Conservation (phyloP, 371 early-diverging fungal genomes). For the Apophysomyces trapeziformis region DNA sequence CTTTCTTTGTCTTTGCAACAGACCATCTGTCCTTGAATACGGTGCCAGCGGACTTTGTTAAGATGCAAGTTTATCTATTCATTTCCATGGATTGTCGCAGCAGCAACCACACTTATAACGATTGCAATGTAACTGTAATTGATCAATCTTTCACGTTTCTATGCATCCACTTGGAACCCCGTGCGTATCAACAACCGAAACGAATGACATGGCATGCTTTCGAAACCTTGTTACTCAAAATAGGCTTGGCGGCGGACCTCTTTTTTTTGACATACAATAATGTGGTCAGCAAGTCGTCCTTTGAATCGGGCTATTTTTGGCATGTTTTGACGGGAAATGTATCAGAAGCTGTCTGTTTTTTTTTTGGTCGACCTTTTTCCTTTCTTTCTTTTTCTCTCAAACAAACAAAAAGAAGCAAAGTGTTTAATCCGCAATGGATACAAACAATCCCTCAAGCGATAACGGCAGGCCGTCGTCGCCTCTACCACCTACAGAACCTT, state of each 20-base stretch:
- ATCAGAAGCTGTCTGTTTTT: neutral
- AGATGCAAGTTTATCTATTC: no score
- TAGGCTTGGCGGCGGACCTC: neutral
- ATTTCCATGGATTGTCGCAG: no score
- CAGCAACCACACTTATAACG: no score
- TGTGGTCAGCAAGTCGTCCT: neutral
- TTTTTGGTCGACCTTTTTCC: neutral
- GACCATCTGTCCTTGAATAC: no score
- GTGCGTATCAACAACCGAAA: no score
- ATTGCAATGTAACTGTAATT: no score
- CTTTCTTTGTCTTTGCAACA: no score
- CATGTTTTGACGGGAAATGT: neutral
- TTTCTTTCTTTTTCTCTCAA: neutral
- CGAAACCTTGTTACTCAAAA: neutral
- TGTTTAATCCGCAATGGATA: neutral
- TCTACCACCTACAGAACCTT: neutral
- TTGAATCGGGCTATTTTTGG: conserved; percentile 8
- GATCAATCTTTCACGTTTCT: no score
- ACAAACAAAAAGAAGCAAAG: no score
- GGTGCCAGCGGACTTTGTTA: no score
- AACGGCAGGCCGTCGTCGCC: conserved; percentile 11
- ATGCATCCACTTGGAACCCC: no score
- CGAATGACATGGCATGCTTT: neutral
- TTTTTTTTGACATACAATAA: neutral
- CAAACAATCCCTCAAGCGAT: neutral